Evolutionary conservation across 2,329 filamentous ascomycete species (phyloP), one percentile per base, ranked within the genome.

Genomic region (Dactylonectria macrodidyma): DNA sequence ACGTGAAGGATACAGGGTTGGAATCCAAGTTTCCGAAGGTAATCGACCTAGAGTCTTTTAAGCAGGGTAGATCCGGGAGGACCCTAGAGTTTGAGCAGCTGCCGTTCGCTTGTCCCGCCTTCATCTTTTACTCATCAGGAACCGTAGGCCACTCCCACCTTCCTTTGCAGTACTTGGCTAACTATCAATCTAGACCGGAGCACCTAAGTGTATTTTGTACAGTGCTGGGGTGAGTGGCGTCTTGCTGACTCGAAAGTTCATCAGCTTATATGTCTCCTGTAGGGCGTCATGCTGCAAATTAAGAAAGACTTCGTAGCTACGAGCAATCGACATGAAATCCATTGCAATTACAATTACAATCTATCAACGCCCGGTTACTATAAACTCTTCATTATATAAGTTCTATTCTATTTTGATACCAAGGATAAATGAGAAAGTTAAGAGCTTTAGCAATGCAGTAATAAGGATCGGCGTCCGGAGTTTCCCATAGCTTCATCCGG

Each of bases 91-190:
- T 66, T 57, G 51, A 61, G n/a, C 57, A 56, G 46, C 24, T 66
- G 14, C 51, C 51, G 6, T 62, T 66, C 34, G 36, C 50, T 12
- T 52, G 61, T 9, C 63, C 63, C 2, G 57, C 33, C 3, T 57
- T 66, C 14, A 66, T 61, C 11, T 60, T 66, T 19, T 66, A 66
- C 44, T 66, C 63, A 8, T 62, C 58, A 14, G 63, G 58, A 30
- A 66, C 58, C 6, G 59, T 22, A 19, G 19, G 19, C 19, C 19
- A 19, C 19, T 19, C 19, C 19, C 19, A 19, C 19, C 19, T 19
- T 19, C 19, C 19, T 19, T 19, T 19, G 19, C 19, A 19, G 19
- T 19, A 19, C 1, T 19, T 19, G 19, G 19, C 19, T 19, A 1
- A 19, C 19, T 19, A 19, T 19, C 19, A 19, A 19, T 19, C 19